phyloP scores from a whole-genome alignment of 148 eudicot genomes.

The Persicaria maculosa region DNA sequence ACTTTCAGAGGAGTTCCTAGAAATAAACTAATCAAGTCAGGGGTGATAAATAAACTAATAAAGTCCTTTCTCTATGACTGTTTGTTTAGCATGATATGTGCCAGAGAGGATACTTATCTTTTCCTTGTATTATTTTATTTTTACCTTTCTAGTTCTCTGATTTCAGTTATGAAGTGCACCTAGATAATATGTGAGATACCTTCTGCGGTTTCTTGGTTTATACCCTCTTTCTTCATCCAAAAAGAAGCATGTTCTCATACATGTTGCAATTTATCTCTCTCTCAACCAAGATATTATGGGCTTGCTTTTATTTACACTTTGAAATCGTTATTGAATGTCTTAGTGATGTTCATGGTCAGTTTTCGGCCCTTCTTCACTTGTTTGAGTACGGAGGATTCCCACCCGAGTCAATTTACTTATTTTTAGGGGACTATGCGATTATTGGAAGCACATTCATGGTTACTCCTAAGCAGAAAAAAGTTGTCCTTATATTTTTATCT shows the following conservation, averaged over 20 bases:
- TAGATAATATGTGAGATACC: too few species aligned
- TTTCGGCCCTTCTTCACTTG: constrained; percentile 68
- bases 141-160: too few species aligned
- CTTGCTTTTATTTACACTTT: constrained; percentile 7
- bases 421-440: constrained; percentile 63
- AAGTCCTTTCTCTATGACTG: not conserved
- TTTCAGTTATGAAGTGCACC: too few species aligned
- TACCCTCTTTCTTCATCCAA: not conserved
- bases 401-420: constrained; percentile 66
- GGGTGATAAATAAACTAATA: too few species aligned
- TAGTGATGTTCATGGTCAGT: constrained; percentile 78
- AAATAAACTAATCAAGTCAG: too few species aligned
- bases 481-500: too few species aligned
- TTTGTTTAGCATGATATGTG: too few species aligned
- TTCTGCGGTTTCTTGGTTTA: not conserved
- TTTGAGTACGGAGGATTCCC: constrained; percentile 84
- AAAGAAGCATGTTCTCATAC: not conserved
- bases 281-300: not conserved
- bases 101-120: too few species aligned
- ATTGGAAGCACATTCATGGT: too few species aligned
- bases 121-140: too few species aligned
- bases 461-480: too few species aligned
- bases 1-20: too few species aligned
- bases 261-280: not conserved
- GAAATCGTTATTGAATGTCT: constrained; percentile 13